Base-by-base conservation (phyloP, 164 flowering plant genomes). In the Nelumbo lutea region DNA sequence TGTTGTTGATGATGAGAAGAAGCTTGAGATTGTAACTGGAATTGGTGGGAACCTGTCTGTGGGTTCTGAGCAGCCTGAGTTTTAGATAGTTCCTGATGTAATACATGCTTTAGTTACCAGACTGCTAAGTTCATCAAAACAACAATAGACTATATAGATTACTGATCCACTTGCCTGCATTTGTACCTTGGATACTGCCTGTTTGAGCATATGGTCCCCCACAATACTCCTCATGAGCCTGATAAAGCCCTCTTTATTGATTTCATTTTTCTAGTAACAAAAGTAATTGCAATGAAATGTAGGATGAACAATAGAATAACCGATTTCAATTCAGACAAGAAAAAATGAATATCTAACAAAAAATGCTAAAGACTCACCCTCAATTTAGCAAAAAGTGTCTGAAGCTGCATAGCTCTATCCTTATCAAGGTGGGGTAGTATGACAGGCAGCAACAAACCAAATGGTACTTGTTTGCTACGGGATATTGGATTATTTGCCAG, bases 131-230 rank as follows among this genome's bases (percentile, higher is more conserved):
- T 42, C 42, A 50, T 3, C 57, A 42, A 64, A 82, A 70, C 65
- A 68, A 78, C 68, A 81, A 88, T 61, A 76, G 39, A 15, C 57
- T 15, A 53, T 4, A 73, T 39, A 65, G 57, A 51, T 39, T 41
- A 27, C 42, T 40, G 27, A 46, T 47, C 7, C 52, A 55, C 78
- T 76, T 80, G 85, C 96, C 88, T 85, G 87, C 47, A 78, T 62
- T 53, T 88, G 91, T 68, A 92, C 51, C 74, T 82, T 80, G 43
- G 59, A 50, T 39, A 87, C 86, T 55, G 97, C 98, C 80, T 82
- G 60, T 81, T 81, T 89, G 41, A 95, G 92, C 94, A 89, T 87
- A 78, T 89, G 91, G 69, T 90, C 97, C 50, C 99, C 98, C 38
- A 92, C 97, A 72, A 92, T 81, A 72, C 73, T 78, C 75, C 86